Evolutionary conservation across 192 early-diverging fungal genomes (phyloP), one percentile per base, ranked within the genome.

Genomic region (Rhizophagus clarus): DNA sequence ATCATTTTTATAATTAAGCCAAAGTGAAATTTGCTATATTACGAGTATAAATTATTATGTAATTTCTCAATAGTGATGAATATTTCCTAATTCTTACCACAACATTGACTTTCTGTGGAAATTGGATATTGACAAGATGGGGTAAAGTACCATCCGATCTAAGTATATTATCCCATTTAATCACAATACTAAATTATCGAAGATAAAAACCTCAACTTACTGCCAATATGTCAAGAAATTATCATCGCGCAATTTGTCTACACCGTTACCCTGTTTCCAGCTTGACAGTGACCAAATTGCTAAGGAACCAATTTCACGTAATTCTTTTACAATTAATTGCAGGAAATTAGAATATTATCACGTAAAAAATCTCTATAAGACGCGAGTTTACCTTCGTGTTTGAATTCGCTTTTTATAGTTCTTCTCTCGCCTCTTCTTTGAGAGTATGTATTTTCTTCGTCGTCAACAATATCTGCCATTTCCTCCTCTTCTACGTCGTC

Each of bases 201-300:
- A 40, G 6, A 34, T 40, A 56, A 71, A 29, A 22, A 12, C 34
- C 61, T 61, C 10, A 68, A 72, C 87, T 70, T 86, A 94, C 93
- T 95, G 94, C 95, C 95, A 97, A 79, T 91, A 97, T 1, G 94
- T 95, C 37, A 90, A 86, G 12, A 87, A 74, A 70, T 88, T 85
- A 32, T 90, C 89, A 81, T 95, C 94, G 11, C 88, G 80, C 31
- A 97, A 80, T 37, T 91, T 80, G 4, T 90, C 86, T 3, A 93
- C 81, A 5, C 92, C 92, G 74, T 88, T 90, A 64, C 87, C 88
- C 5, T 83, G 81, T 72, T 92, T 92, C 74, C 83, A 87, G 20
- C 92, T 87, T 22, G 95, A 96, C 9, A 95, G 84, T 22, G 89
- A 87, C 91, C 94, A 92, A 1, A 80, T 81, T 3, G 93, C 94